Percentiles rank a stretch among this genome's conserved stretches.
Evolutionary conservation across 129 eudicot genomes (phyloP).

Genomic region (Escallonia rubra): DNA sequence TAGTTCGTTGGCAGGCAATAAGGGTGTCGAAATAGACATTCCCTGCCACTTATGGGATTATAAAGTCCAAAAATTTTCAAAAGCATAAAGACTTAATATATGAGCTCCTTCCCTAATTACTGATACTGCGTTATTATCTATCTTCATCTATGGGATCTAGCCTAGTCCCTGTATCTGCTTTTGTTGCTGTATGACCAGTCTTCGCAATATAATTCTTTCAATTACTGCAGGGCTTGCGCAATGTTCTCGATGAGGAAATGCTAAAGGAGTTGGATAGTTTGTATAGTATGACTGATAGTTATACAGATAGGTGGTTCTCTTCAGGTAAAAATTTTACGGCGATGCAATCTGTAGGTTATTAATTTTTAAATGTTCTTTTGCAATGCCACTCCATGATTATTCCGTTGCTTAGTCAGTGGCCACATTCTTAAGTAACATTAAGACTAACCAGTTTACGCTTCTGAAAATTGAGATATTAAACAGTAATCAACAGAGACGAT

Average conservation of each 20-base stretch:
- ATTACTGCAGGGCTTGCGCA: constrained; percentile 66
- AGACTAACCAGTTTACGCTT: too few relatives aligned
- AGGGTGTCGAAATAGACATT: too few relatives aligned
- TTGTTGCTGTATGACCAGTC: background rate
- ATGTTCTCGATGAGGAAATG: constrained; percentile 57
- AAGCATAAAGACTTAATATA: background rate
- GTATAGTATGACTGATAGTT: constrained; percentile 62
- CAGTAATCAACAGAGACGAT: too few relatives aligned
- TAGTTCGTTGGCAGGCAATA: too few relatives aligned
- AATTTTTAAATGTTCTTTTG: too few relatives aligned
- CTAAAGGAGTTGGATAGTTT: constrained; percentile 62
- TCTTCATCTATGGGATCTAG: background rate
- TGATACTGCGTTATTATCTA: background rate
- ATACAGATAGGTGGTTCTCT: constrained; percentile 82
- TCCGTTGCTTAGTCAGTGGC: background rate
- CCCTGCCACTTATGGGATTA: too few relatives aligned
- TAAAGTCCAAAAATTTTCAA: too few relatives aligned
- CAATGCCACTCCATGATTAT: background rate
- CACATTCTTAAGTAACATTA: background rate
- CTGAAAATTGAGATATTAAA: too few relatives aligned
- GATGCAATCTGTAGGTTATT: background rate
- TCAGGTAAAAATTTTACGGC: constrained; percentile 53
- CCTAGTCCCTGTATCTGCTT: too few relatives aligned
- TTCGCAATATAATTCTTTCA: background rate
- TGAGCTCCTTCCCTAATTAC: background rate